Base-by-base conservation (phyloP, 768 basidiomycete genomes). In the Nevesoporus exiguus region DNA sequence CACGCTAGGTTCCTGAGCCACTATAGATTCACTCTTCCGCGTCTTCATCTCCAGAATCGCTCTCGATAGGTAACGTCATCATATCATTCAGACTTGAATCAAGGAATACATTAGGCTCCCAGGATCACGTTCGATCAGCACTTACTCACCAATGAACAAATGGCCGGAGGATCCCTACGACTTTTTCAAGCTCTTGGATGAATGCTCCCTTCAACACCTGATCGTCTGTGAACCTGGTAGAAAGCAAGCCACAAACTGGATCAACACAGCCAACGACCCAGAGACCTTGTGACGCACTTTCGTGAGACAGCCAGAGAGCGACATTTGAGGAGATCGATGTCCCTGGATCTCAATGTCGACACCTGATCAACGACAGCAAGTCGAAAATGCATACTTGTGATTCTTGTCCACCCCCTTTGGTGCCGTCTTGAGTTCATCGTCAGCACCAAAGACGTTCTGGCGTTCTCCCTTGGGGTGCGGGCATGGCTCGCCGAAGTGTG, bases 291-390 rank as follows among this genome's bases (percentile, higher is more conserved):
- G 36, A 56, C 66, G 14, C 57, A 90, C 90, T 67, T 66, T 58
- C 85, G 78, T 0, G 79, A 66, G 3, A 95, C 90, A 3, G 79
- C 85, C 31, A 92, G 82, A 17, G 85, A 84, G 24, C 93, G 83
- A 56, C 90, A 86, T 70, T 90, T 91, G 57, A 99, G 73, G 47
- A 98, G 72, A 68, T 96, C 95, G 59, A 99, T 98, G 66, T 98
- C 93, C 69, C 87, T 90, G 34, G 2, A 55, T 42, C 47, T 17
- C 34, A 45, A 31, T 51, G 21, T 27, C 25, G 9, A 54, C 44
- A 36, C 25, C 46, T 36, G 21, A 50, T 34, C 34, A 45, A 25
- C 31, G 14, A 19, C 19, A 27, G 14, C 41, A 47, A 15, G 44
- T 27, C 5, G n/a, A 36, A 4, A 14, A 42, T 10, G 62, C 78